Conservation (phyloP, 148 eudicot genomes). For the Amaranthus palmeri region DNA sequence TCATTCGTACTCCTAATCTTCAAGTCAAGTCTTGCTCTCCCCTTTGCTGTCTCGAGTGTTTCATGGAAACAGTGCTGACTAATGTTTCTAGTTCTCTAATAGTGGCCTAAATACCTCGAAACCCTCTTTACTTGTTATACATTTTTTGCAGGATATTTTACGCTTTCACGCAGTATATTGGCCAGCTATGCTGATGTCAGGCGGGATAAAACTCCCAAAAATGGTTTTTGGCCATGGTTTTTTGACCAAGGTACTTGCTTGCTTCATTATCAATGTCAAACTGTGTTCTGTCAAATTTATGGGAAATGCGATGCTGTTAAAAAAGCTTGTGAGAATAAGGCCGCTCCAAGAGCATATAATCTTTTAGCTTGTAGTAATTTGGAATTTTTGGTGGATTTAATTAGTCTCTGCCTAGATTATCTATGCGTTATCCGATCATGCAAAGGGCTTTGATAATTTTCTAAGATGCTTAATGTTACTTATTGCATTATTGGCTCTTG, state of each 20-base stretch:
- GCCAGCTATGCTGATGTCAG: constrained; percentile 99
- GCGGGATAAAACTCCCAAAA: constrained; percentile 74
- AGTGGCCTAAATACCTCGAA: constrained; percentile 3
- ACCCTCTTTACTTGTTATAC: neutral
- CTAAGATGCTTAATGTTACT: neutral
- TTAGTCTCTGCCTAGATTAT: neutral
- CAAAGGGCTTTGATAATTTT: neutral
- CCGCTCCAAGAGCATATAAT: neutral
- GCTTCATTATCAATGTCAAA: neutral
- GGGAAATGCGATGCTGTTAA: neutral
- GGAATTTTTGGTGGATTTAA: neutral
- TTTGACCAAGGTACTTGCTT: constrained; percentile 81
- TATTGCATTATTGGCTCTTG: neutral
- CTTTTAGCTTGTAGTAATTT: neutral
- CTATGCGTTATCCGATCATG: neutral
- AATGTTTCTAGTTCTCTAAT: neutral
- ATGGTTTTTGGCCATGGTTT: constrained; percentile 99
- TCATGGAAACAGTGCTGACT: neutral
- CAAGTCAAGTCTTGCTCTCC: neutral
- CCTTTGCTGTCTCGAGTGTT: neutral
- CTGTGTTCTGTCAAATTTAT: neutral
- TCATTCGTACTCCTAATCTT: neutral
- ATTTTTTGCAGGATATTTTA: constrained; percentile 73
- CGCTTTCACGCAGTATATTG: constrained; percentile 99
- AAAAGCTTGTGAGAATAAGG: neutral